Base-by-base conservation (phyloP, 306 rosid species). In the Cucurbita ficifolia region DNA sequence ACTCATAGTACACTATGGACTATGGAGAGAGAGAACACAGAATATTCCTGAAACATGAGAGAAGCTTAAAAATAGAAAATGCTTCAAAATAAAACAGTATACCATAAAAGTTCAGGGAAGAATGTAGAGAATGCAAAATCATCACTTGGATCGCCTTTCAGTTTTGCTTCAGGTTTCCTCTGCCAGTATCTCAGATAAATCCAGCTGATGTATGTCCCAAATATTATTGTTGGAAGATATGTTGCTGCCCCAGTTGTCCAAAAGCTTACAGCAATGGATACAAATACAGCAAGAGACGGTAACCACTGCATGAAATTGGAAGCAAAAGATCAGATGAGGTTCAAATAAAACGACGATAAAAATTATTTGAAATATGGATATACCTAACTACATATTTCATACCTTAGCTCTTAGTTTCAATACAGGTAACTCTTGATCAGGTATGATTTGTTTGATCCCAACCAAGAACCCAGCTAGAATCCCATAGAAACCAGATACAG, bases 171-270 rank as follows among this genome's bases (percentile, higher is more conserved):
- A 71, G 83, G 89, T 76, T 88, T 90, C 82, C 81, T 82, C 84
- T 93, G 98, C 97, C 92, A 93, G 88, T 84, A 88, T 85, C 98
- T 93, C 73, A 90, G 98, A 87, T 93, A 93, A 86, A 93, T 85
- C 98, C 98, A 93, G 89, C 98, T 86, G 60, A 79, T 79, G 78
- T 93, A 93, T 29, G 94, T 85, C 71, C 98, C 98, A 80, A 85
- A 93, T 84, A 87, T 83, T 45, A 90, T 48, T 52, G 91, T 87
- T 42, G 98, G 98, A 84, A 93, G 97, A 86, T 86, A 81, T 72
- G 90, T 68, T 67, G 87, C 83, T n/a, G 96, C 82, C 81, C 83
- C 89, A 42, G 65, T 76, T 21, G 82, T 81, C 81, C 88, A 87
- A 78, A 87, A 88, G 87, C 97, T 87, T 70, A 80, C 9, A 73